phyloP scores from a whole-genome alignment of 116 monocot species.

The Cymodocea nodosa region DNA sequence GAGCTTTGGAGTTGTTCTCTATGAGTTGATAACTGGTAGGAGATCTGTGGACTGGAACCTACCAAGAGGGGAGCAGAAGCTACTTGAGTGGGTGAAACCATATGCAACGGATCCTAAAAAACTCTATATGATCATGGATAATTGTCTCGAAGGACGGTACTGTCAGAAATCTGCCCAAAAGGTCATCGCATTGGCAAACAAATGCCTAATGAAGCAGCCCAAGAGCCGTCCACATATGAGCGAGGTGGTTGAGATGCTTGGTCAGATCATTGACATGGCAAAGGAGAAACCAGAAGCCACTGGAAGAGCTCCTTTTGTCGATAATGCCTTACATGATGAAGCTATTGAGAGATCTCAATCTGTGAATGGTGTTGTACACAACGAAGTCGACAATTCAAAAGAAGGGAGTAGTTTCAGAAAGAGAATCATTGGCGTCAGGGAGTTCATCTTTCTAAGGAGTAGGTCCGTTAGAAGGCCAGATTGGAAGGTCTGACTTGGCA shows the following conservation, averaged over 20 bases:
- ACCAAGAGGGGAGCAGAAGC: conserved; percentile 41
- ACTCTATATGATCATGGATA: conserved; percentile 33
- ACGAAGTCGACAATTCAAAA: too few species aligned
- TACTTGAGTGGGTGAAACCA: conserved; percentile 45
- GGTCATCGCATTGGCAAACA: conserved; percentile 30
- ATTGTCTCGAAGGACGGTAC: conserved; percentile 26
- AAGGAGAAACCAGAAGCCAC: conserved; percentile 1
- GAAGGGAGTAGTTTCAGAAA: too few species aligned
- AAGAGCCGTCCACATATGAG: conserved; percentile 49
- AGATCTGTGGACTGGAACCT: conserved; percentile 38
- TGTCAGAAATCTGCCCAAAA: conserved; percentile 29
- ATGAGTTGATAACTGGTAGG: conserved; percentile 49
- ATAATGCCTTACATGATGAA: not conserved
- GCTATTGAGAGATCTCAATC: too few species aligned
- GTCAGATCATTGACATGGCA: conserved; percentile 24
- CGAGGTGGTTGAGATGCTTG: conserved; percentile 34
- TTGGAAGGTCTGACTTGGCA: too few species aligned
- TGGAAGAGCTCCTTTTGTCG: not conserved
- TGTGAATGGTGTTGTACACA: too few species aligned
- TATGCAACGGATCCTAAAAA: conserved; percentile 29
- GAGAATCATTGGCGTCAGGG: too few species aligned
- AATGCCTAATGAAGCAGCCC: conserved; percentile 42
- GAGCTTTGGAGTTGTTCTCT: conserved; percentile 53
- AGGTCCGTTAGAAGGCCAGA: too few species aligned
- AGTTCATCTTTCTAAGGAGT: too few species aligned